Conservation (phyloP, 2,329 filamentous ascomycete species). For the Neonectria sp. region DNA sequence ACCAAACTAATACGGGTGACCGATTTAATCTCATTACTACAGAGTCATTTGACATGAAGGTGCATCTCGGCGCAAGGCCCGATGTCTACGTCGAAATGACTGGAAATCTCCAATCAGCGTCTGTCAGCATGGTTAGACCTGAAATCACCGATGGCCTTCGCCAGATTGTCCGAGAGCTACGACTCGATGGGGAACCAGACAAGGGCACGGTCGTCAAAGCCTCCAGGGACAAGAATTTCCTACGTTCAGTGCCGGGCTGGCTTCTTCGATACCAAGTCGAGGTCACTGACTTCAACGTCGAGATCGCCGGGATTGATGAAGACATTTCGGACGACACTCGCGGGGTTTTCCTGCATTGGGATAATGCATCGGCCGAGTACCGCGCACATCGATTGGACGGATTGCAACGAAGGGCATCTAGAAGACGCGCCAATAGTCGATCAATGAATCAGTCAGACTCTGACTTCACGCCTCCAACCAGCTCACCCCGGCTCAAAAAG, state of each 20-base stretch:
- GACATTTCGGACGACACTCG: constrained; percentile 86
- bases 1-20: constrained; percentile 87
- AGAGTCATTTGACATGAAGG: constrained; percentile 89
- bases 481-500: constrained; percentile 61
- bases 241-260: constrained; percentile 88
- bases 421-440: constrained; percentile 82
- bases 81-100: constrained; percentile 87
- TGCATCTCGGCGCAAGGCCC: constrained; percentile 87
- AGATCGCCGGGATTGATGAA: constrained; percentile 90
- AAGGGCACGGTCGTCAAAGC: constrained; percentile 67
- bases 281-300: constrained; percentile 89
- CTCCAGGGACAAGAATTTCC: constrained; percentile 73
- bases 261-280: constrained; percentile 87
- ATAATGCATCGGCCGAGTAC: constrained; percentile 92
- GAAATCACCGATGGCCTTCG: constrained; percentile 94
- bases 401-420: constrained; percentile 68
- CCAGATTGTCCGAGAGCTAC: constrained; percentile 90
- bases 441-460: constrained; percentile 79
- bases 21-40: constrained; percentile 91
- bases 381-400: constrained; percentile 83
- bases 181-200: constrained; percentile 76
- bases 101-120: constrained; percentile 88
- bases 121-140: constrained; percentile 88
- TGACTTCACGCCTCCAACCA: constrained; percentile 63
- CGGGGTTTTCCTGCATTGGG: constrained; percentile 88